phyloP scores from a whole-genome alignment of 2,329 filamentous ascomycete genomes.

The Dactylellina haptotyla region DNA sequence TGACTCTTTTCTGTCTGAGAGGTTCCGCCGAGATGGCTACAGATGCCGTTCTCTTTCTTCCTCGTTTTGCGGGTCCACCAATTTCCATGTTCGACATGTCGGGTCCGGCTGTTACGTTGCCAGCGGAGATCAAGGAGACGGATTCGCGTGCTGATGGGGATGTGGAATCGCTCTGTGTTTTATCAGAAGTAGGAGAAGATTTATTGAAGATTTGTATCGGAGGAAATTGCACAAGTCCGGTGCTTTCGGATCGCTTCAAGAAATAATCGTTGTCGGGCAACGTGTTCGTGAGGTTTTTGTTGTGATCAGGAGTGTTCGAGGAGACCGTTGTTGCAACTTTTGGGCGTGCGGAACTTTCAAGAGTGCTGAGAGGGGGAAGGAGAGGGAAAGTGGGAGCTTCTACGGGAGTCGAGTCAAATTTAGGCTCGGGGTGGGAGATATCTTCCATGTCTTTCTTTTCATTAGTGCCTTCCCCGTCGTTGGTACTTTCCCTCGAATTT shows the following conservation, averaged over 20 bases:
- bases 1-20: constrained; percentile 23
- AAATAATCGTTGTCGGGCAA: too few relatives aligned
- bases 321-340: neutral
- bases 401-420: neutral
- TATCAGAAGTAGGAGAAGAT: neutral
- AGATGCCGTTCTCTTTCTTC: constrained; percentile 26
- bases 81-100: neutral
- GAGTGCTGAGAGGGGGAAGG: neutral
- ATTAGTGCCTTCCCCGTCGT: neutral
- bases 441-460: neutral
- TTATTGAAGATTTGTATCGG: too few relatives aligned
- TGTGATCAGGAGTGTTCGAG: neutral
- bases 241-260: too few relatives aligned
- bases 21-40: neutral
- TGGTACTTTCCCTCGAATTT: neutral
- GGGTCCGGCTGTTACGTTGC: neutral
- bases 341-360: constrained; percentile 2
- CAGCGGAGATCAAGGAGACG: neutral
- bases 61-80: neutral
- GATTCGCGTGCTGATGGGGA: neutral
- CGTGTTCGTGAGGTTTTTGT: neutral
- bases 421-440: neutral
- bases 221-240: too few relatives aligned
- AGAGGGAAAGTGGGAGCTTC: neutral
- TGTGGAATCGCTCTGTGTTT: neutral